phyloP scores from a whole-genome alignment of 2,329 filamentous ascomycete species.

The Clonostachys rhizophaga region DNA sequence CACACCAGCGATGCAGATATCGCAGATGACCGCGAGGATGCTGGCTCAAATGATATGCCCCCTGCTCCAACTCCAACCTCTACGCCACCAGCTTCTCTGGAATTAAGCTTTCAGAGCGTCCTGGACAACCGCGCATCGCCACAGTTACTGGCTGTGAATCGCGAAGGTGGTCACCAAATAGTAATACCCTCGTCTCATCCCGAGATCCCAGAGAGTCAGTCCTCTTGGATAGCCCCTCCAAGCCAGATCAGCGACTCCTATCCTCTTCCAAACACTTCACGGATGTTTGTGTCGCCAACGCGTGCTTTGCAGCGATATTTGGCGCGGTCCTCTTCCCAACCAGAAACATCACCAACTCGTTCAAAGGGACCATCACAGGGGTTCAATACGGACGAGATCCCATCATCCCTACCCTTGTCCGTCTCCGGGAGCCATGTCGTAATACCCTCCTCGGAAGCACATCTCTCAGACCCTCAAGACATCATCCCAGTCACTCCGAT shows the following conservation, averaged over 20 bases:
- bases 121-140: constrained; percentile 36
- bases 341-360: no score
- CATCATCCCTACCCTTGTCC: no score
- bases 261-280: constrained; percentile 22
- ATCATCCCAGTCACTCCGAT: no score
- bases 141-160: constrained; percentile 7
- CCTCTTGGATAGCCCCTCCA: constrained; percentile 35
- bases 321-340: background rate
- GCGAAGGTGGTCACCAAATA: background rate
- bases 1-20: no score
- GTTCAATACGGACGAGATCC: no score
- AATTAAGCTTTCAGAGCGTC: constrained; percentile 39
- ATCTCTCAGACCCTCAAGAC: no score
- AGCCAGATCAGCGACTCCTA: constrained; percentile 54
- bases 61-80: no score
- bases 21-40: no score
- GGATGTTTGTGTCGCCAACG: constrained; percentile 36
- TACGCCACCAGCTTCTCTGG: constrained; percentile 17
- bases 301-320: constrained; percentile 45
- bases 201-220: background rate
- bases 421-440: no score
- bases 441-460: no score
- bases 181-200: background rate
- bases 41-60: no score
- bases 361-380: no score